These are phyloP conservation scores for Isatis tinctoria DNA, from an alignment of 345 rosid species.

Conservation along the genomic window DNA sequence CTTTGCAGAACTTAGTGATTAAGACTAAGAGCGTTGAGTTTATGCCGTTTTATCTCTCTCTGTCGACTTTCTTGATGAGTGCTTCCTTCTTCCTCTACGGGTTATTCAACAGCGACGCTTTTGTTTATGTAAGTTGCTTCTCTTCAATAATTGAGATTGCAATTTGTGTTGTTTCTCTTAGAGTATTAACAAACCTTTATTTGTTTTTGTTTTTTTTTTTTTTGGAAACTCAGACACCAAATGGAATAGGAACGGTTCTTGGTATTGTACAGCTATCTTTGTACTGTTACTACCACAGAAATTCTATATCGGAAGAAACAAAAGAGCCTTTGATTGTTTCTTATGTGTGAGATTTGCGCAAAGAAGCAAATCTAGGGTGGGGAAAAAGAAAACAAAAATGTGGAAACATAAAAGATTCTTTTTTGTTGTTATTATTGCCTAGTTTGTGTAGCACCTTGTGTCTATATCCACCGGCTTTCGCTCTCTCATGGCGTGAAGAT, in stretches of 20 bases:
- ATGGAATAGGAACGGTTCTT: constrained; percentile 73
- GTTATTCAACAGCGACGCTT: constrained; percentile 55
- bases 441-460: background rate
- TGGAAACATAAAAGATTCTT: constrained; percentile 16
- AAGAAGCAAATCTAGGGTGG: background rate
- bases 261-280: constrained; percentile 65
- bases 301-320: constrained; percentile 31
- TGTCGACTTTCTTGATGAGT: constrained; percentile 89
- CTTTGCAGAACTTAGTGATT: constrained; percentile 70
- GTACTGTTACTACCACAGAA: constrained; percentile 51
- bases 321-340: constrained; percentile 58
- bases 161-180: background rate
- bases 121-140: constrained; percentile 53
- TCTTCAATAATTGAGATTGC: background rate
- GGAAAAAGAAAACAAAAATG: background rate
- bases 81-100: constrained; percentile 66
- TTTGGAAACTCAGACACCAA: constrained; percentile 59
- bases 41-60: constrained; percentile 89
- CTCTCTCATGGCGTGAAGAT: constrained; percentile 18
- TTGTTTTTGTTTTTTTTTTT: background rate
- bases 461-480: constrained; percentile 6
- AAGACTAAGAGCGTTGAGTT: constrained; percentile 76
- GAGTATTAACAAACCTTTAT: constrained; percentile 7
- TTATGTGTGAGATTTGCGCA: constrained; percentile 27
- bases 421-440: constrained; percentile 1